Base-by-base conservation (phyloP, 2,329 filamentous ascomycete genomes). In the Phoma sp. region DNA sequence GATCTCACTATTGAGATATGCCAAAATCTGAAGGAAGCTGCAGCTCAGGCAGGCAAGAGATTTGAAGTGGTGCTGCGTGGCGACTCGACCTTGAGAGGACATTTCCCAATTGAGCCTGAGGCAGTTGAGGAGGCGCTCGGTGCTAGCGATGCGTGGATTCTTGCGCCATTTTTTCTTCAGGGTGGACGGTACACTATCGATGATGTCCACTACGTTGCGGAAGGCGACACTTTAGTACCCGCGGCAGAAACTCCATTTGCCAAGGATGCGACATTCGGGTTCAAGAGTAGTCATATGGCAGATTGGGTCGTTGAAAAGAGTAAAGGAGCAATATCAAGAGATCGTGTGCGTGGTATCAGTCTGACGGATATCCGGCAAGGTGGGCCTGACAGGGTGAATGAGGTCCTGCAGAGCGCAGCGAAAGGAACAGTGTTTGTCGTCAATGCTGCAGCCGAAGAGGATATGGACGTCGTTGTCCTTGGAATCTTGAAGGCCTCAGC, bases 81-180 rank as follows among this genome's bases (percentile, higher is more conserved):
- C 2, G 84, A 87, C 54, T 84, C 82, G 3, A 86, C 83, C 0
- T 65, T 86, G 1, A 74, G 84, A 1, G 84, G 83, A 0, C 83
- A 86, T 42, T 84, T 85, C 26, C 84, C 83, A 0, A 69, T 83
- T 0, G 83, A 86, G 62, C 76, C 80, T 0, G 81, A 85, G 43
- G 81, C 80, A 0, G 80, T 78, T 0, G 79, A 83, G 51, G 69
- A 75, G 1, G 79, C 81, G 1, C 74, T 85, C 0, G 83, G 83
- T 0, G 65, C 73, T 1, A 76, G 77, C 0, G 81, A 84, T 57
- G 81, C 78, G 0, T 83, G 82, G 77, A 73, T 86, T 1, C 70
- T 87, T 0, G 82, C 82, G 0, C 84, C 84, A 0, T 86, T 86
- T 67, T 87, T 87, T 64, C 73, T 81, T 3, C 83, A 87, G 59